Percentiles rank a stretch among this genome's conserved stretches.
Conservation (phyloP, 805 yeast species). For the Wickerhamiella shivajii region DNA sequence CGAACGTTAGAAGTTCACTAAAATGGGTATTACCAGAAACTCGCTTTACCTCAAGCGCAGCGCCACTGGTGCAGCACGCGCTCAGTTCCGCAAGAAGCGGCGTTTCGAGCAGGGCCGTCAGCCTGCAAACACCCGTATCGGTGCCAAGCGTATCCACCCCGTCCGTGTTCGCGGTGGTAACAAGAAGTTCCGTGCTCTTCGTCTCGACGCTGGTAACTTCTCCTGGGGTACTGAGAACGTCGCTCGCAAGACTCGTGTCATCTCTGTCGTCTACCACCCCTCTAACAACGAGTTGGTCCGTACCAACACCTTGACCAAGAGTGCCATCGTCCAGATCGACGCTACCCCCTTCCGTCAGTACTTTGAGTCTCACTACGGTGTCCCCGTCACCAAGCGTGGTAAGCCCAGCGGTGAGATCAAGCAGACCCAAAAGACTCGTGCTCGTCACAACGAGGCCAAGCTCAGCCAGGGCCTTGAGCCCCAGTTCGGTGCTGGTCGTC, state of each 20-base stretch:
- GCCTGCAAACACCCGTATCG: constrained; percentile 98
- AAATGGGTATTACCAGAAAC: constrained; percentile 99
- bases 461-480: constrained; percentile 82
- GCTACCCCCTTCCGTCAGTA: constrained; percentile 99
- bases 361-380: constrained; percentile 98
- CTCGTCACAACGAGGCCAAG: constrained; percentile 75
- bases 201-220: constrained; percentile 85
- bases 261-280: constrained; percentile 97
- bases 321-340: constrained; percentile 98
- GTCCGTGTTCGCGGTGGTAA: constrained; percentile 99
- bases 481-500: constrained; percentile 98
- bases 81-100: constrained; percentile 99
- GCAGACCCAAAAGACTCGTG: constrained; percentile 42
- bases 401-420: constrained; percentile 76
- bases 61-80: constrained; percentile 99
- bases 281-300: constrained; percentile 99
- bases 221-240: constrained; percentile 99
- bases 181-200: constrained; percentile 98
- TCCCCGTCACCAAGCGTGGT: constrained; percentile 34
- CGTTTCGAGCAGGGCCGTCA: constrained; percentile 99
- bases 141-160: constrained; percentile 95
- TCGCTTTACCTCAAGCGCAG: constrained; percentile 99
- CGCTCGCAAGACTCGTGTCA: constrained; percentile 97
- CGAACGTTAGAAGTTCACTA: too few relatives aligned
- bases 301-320: constrained; percentile 98